Conservation (phyloP, 129 eudicot genomes). For the Flaveria trinervia region DNA sequence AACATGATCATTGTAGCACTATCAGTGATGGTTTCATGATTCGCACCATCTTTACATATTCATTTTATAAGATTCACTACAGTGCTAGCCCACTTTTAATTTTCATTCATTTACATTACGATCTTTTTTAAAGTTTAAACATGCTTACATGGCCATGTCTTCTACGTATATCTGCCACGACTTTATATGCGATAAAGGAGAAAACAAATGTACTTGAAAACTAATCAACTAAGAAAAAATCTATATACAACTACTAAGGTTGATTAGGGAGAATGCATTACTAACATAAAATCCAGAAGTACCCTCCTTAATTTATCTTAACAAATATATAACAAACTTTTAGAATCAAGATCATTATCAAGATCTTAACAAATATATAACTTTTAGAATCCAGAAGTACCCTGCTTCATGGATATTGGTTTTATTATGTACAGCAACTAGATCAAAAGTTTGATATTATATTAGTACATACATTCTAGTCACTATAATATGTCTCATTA, state of each 20-base stretch:
- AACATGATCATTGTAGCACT: conserved; percentile 3
- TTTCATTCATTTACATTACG: background rate
- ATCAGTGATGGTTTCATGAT: background rate
- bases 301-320: background rate
- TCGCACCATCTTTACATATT: background rate
- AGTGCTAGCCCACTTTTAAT: background rate
- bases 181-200: background rate
- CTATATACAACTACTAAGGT: background rate
- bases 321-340: conserved; percentile 2
- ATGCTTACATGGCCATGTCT: background rate
- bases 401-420: conserved; percentile 30
- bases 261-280: background rate
- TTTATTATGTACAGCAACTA: conserved; percentile 42
- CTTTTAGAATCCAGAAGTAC: conserved; percentile 17
- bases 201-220: background rate
- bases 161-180: background rate
- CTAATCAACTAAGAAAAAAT: conserved; percentile 2
- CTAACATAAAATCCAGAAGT: background rate
- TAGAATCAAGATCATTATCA: conserved; percentile 11
- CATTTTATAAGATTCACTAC: background rate
- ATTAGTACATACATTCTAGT: conserved; percentile 28
- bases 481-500: conserved; percentile 27
- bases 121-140: background rate
- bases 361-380: background rate
- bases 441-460: conserved; percentile 34